Base-by-base conservation (phyloP, 805 yeast species). In the Wickerhamomyces ciferrii region DNA sequence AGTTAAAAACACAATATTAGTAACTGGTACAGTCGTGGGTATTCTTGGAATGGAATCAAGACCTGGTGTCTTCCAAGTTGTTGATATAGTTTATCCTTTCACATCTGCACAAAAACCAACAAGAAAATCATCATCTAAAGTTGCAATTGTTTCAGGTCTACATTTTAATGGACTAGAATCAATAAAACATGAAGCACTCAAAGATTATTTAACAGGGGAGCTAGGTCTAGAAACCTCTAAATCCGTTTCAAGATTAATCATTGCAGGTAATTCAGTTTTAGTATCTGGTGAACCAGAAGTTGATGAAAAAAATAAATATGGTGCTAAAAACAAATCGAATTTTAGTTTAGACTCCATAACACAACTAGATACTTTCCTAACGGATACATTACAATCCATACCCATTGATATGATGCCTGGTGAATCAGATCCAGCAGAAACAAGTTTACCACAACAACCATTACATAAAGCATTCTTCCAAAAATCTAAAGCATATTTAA, bases 21-120 rank as follows among this genome's bases (percentile, higher is more conserved):
- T 91, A 0, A 94, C 97, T 0, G 99, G 99, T 4, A 76, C 82
- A n/a, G 84, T 91, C 0, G 79, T 90, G 8, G 98, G 92, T 0
- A 76, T 90, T 1, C 62, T 90, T 11, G 99, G 99, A 0, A 81
- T 87, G 68, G 97, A 91, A 60, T 74, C 85, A 9, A 81, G 77
- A 41, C 82, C 90, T 0, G 98, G 98, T 4, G 72, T 83, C 2
- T 91, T 94, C 63, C 87, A 85, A 48, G 87, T 88, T 5, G 78
- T 87, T 54, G 98, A 91, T 59, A 71, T 91, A 2, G 78, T 78
- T 2, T 85, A 80, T 54, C 96, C 98, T 0, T 73, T 74, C 13
- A 63, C 76, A 17, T 72, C 87, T 2, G 79, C 81, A 0, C 95
- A 86, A 59, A 48, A 63, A 21, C 57, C 46, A 29, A 46, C 52